These are phyloP conservation scores for Dictyostelium citrinum DNA, from an alignment of 78 protist species.

Conservation along the genomic window DNA sequence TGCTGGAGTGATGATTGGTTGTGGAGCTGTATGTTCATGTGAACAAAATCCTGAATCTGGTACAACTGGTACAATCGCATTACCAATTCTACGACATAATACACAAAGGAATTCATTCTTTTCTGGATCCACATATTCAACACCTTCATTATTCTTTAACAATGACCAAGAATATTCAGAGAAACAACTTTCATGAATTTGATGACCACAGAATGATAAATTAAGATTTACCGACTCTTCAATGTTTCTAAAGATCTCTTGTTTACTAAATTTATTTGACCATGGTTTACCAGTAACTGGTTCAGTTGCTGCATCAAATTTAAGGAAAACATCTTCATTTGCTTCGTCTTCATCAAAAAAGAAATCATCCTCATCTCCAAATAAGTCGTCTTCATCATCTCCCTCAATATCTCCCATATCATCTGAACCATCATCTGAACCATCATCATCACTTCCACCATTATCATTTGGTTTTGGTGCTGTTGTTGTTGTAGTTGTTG, in stretches of 20 bases:
- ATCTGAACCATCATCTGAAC: slow-evolving; percentile 3
- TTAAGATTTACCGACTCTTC: slow-evolving; percentile 51
- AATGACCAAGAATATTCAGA: slow-evolving; percentile 46
- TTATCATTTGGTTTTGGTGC: background rate
- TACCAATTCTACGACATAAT: slow-evolving; percentile 68
- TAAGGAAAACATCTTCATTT: slow-evolving; percentile 1
- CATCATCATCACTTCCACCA: background rate
- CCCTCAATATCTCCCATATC: slow-evolving; percentile 14
- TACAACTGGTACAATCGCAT: slow-evolving; percentile 66
- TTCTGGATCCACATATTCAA: slow-evolving; percentile 26
- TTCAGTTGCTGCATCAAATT: background rate
- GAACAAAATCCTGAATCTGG: slow-evolving; percentile 31
- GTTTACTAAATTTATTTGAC: slow-evolving; percentile 55
- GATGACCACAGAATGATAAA: slow-evolving; percentile 75
- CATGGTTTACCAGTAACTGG: slow-evolving; percentile 65
- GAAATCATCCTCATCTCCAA: slow-evolving; percentile 5
- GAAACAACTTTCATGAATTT: slow-evolving; percentile 66
- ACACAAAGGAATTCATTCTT: slow-evolving; percentile 67
- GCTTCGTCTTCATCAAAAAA: background rate
- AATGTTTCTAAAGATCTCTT: slow-evolving; percentile 58
- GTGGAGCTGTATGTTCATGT: background rate
- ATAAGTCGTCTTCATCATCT: slow-evolving; percentile 38
- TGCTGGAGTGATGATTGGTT: background rate
- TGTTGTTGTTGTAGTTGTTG: background rate
- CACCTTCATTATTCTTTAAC: slow-evolving; percentile 61